Base-by-base conservation (phyloP, 1,139 yeast species). In the Debaryomycetaceae sp. region DNA sequence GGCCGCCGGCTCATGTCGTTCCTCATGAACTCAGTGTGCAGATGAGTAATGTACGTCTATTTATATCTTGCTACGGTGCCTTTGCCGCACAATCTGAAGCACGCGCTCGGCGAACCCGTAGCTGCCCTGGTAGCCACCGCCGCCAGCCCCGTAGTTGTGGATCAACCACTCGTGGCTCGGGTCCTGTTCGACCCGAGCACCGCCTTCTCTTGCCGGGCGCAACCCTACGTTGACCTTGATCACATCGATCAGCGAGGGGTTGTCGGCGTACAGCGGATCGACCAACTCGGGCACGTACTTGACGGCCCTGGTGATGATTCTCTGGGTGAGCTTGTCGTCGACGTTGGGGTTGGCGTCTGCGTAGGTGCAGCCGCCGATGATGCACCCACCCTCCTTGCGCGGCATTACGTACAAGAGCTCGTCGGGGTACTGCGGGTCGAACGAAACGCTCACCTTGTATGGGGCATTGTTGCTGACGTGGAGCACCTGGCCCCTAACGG, bases 71-170 rank as follows among this genome's bases (percentile, higher is more conserved):
- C n/a, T n/a, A n/a, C n/a, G n/a, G n/a, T n/a, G n/a, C n/a, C n/a
- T 23, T 10, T 29, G 28, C 17, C 38, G 43, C 3, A 45, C 49
- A 5, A 48, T 32, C 28, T 31, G 21, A 4, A 61, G 58, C 2
- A 61, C 60, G 34, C 49, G 43, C 9, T 34, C 40, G 21, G 62
- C 54, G 35, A 61, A 51, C 2, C 75, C 75, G 38, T 56, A 65
- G 37, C 72, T 65, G 6, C 71, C 65, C 42, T 72, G 78, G 48
- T 65, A 72, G 1, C 78, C 78, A 6, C 75, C 74, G 6, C 73
- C 75, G 5, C 75, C 78, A 16, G 70, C 66, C 4, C 78, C 78
- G 40, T 71, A 72, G 41, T 62, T 65, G 43, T 72, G 78, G 18
- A 71, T 49, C 23, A 71, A 49, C 61, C 68, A 64, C 1, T 39